Conservation (phyloP, 345 rosid genomes). For the Hypericum perforatum region DNA sequence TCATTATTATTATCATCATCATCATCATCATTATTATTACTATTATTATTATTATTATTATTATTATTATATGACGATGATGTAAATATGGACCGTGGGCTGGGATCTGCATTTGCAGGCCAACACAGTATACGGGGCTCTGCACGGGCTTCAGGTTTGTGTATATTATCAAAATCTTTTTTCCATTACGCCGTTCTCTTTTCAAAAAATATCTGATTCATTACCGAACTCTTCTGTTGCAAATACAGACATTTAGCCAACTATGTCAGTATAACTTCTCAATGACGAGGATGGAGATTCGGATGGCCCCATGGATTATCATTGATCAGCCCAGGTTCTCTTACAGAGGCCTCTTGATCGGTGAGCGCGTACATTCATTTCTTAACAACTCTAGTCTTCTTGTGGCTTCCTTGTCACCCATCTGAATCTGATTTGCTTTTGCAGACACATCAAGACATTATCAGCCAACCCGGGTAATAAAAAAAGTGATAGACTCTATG, state of each 20-base stretch:
- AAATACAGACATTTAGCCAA: conserved; percentile 66
- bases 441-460: conserved; percentile 76
- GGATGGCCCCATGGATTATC: conserved; percentile 52
- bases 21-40: not conserved
- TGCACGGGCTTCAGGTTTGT: conserved; percentile 67
- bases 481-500: conserved; percentile 64
- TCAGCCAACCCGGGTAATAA: conserved; percentile 43
- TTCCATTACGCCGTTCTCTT: no score
- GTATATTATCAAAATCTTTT: no score
- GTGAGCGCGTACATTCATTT: no score
- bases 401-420: no score
- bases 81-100: no score
- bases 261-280: conserved; percentile 41
- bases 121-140: conserved; percentile 56
- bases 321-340: conserved; percentile 59
- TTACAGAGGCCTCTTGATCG: conserved; percentile 63
- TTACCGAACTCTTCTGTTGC: not conserved
- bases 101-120: no score
- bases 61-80: no score
- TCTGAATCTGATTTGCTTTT: no score
- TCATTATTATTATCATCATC: not conserved
- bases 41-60: no score
- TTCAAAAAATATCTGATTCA: conserved; percentile 1
- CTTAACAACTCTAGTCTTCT: no score
- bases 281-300: conserved; percentile 35